These are phyloP conservation scores for Halenospora varia DNA, from an alignment of 495 filamentous ascomycete species.

Conservation along the genomic window DNA sequence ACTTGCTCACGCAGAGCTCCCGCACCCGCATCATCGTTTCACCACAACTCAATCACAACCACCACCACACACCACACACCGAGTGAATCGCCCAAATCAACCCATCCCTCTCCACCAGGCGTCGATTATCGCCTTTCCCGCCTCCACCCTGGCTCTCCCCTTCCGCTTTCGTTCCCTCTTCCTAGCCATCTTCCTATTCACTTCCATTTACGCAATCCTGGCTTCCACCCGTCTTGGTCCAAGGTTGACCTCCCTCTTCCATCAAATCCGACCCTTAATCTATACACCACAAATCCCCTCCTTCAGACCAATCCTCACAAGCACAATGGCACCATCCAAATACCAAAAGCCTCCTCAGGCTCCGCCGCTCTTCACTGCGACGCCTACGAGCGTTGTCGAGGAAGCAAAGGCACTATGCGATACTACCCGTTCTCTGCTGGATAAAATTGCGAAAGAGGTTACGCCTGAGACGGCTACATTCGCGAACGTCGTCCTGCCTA, in stretches of 20 bases:
- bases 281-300: not conserved
- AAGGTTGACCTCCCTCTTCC: conserved; percentile 61
- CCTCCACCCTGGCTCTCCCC: conserved; percentile 38
- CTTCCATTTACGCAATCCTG: conserved; percentile 66
- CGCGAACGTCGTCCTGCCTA: conserved; percentile 56
- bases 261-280: conserved; percentile 23
- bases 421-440: conserved; percentile 62
- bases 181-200: conserved; percentile 57
- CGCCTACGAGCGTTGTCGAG: conserved; percentile 66
- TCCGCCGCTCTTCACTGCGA: conserved; percentile 83
- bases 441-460: conserved; percentile 68
- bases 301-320: conserved; percentile 39
- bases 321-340: conserved; percentile 61
- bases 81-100: too few species aligned
- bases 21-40: too few species aligned
- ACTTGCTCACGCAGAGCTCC: too few species aligned
- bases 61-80: too few species aligned
- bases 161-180: conserved; percentile 24
- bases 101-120: not conserved
- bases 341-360: conserved; percentile 74
- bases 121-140: conserved; percentile 8
- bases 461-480: conserved; percentile 63
- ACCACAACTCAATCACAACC: too few species aligned
- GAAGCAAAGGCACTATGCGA: conserved; percentile 75
- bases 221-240: conserved; percentile 61